These are phyloP conservation scores for Penicillium paradoxum DNA, from an alignment of 495 filamentous ascomycete species.

Conservation along the genomic window DNA sequence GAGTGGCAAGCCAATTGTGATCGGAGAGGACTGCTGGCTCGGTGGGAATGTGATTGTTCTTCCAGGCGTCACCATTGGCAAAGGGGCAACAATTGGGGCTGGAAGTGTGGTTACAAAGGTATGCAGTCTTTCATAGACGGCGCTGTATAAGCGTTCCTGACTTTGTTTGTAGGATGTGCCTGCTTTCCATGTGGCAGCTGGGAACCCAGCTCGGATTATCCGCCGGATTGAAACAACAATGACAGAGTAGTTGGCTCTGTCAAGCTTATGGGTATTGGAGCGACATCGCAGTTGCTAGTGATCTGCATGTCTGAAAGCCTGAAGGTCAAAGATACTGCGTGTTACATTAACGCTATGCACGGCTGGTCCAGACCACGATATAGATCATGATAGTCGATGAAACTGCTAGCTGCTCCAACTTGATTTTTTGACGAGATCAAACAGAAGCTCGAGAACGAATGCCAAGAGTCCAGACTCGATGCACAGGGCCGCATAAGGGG, in stretches of 20 bases:
- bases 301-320: not conserved
- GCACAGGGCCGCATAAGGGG: not conserved
- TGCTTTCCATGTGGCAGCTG: constrained; percentile 56
- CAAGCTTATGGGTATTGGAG: not conserved
- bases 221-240: constrained; percentile 47
- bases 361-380: constrained; percentile 8
- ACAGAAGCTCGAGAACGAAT: not conserved
- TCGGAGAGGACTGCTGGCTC: constrained; percentile 89
- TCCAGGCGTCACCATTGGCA: constrained; percentile 77
- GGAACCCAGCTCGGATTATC: constrained; percentile 63
- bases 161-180: constrained; percentile 50
- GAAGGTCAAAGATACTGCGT: not conserved
- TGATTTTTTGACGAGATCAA: too few species aligned
- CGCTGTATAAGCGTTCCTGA: too few species aligned
- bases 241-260: constrained; percentile 12
- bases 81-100: constrained; percentile 72
- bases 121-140: too few species aligned
- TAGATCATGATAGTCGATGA: not conserved
- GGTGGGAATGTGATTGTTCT: constrained; percentile 72
- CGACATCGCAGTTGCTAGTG: not conserved
- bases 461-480: not conserved
- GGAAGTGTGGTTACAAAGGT: constrained; percentile 89
- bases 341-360: constrained; percentile 16
- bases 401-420: not conserved
- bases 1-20: constrained; percentile 64